These are phyloP conservation scores for Huntiella decipiens DNA, from an alignment of 2,329 filamentous ascomycete species.

Conservation along the genomic window DNA sequence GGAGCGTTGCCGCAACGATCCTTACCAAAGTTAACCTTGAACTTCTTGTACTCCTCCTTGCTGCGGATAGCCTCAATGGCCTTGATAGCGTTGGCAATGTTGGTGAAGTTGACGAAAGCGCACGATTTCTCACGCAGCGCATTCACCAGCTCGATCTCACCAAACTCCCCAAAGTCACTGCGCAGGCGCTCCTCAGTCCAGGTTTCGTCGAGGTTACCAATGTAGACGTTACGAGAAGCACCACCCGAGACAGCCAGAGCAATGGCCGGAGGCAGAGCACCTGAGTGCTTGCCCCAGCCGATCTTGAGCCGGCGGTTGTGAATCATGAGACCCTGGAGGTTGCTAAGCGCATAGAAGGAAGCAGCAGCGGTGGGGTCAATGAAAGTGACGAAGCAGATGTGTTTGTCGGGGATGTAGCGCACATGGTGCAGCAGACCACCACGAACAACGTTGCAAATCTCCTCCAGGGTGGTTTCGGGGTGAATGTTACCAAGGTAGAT, in stretches of 20 bases:
- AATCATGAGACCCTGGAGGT: slow-evolving; percentile 95
- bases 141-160: slow-evolving; percentile 95
- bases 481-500: slow-evolving; percentile 98
- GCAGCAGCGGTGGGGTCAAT: slow-evolving; percentile 96
- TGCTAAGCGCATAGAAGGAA: slow-evolving; percentile 94
- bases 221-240: slow-evolving; percentile 95
- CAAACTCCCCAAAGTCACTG: slow-evolving; percentile 93
- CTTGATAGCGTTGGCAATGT: slow-evolving; percentile 99
- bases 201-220: slow-evolving; percentile 90
- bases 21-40: slow-evolving; percentile 99
- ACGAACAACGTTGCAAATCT: slow-evolving; percentile 97
- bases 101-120: slow-evolving; percentile 98
- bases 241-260: slow-evolving; percentile 89
- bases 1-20: slow-evolving; percentile 94
- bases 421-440: slow-evolving; percentile 94
- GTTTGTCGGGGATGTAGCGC: slow-evolving; percentile 97
- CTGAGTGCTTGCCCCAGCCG: slow-evolving; percentile 98
- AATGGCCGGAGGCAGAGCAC: slow-evolving; percentile 85
- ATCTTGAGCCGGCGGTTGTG: slow-evolving; percentile 97
- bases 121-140: slow-evolving; percentile 96
- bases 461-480: slow-evolving; percentile 94
- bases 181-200: slow-evolving; percentile 93
- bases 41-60: slow-evolving; percentile 90
- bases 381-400: slow-evolving; percentile 99
- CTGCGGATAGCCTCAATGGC: slow-evolving; percentile 90